Percentiles rank a stretch among this genome's conserved stretches.
Conservation (phyloP, 106 monocot species). For the Dactylorhiza incarnata region DNA sequence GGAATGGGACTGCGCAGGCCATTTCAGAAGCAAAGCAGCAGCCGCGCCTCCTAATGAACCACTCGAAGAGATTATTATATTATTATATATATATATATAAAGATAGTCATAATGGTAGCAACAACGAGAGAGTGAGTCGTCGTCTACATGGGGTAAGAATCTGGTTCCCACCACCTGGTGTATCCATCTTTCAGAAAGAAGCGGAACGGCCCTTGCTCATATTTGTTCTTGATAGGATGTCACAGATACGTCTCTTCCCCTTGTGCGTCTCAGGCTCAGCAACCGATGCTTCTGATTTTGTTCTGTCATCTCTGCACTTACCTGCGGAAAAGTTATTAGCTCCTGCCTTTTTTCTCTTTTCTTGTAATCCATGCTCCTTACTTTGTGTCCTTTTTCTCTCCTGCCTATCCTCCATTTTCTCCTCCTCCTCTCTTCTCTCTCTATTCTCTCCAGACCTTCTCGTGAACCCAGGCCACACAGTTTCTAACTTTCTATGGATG, state of each 20-base stretch:
- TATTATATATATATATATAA: no score
- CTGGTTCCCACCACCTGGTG: neutral
- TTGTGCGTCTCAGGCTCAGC: neutral
- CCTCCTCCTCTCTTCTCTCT: neutral
- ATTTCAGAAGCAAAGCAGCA: neutral
- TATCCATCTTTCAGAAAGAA: neutral
- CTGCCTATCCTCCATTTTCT: no score
- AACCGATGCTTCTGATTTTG: neutral
- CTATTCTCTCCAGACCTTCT: neutral
- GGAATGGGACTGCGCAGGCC: constrained; percentile 1
- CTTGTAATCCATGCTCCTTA: constrained; percentile 1
- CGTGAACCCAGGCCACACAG: neutral
- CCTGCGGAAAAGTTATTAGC: neutral
- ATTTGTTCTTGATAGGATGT: constrained; percentile 2
- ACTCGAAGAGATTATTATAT: neutral
- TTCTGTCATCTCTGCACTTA: constrained; percentile 1
- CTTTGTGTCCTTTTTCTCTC: neutral
- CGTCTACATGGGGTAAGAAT: neutral
- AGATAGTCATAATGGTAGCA: constrained; percentile 2
- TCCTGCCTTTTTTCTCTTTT: neutral
- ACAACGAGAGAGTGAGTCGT: neutral
- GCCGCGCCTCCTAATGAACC: neutral
- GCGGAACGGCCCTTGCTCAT: neutral
- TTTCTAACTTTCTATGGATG: no score
- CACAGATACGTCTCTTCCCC: neutral